Evolutionary conservation across 345 rosid genomes (phyloP).

Genomic region (Isatis tinctoria): DNA sequence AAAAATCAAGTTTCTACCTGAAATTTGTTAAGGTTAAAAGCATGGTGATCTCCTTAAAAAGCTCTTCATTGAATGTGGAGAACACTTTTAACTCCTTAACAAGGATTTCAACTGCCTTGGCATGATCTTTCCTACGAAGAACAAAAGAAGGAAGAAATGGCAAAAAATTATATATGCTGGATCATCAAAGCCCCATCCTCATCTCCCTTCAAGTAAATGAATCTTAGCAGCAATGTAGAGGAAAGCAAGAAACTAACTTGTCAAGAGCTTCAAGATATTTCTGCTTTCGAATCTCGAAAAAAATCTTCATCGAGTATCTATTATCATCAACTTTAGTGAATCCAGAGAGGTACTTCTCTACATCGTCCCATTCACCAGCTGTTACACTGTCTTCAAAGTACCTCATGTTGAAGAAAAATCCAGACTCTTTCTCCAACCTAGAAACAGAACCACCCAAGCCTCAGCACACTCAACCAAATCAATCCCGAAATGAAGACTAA

Average conservation of each 20-base stretch:
- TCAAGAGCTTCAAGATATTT: conserved; percentile 49
- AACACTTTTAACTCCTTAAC: conserved; percentile 42
- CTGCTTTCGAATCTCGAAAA: conserved; percentile 46
- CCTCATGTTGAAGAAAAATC: conserved; percentile 46
- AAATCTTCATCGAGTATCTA: conserved; percentile 44
- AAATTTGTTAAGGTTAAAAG: conserved; percentile 42
- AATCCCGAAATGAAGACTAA: neutral
- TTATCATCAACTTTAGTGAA: conserved; percentile 47
- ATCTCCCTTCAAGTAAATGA: neutral
- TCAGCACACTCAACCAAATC: conserved; percentile 7
- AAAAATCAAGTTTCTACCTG: conserved; percentile 24
- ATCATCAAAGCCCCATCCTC: neutral
- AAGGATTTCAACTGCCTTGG: conserved; percentile 45
- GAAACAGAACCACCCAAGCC: neutral
- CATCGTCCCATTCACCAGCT: conserved; percentile 51
- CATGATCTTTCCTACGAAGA: conserved; percentile 34
- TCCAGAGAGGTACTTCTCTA: conserved; percentile 46
- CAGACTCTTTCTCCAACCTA: conserved; percentile 48
- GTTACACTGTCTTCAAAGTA: conserved; percentile 43
- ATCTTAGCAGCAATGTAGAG: neutral
- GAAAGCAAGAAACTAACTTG: conserved; percentile 27
- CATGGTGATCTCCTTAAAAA: conserved; percentile 44
- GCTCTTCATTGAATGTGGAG: conserved; percentile 42
- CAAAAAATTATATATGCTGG: neutral
- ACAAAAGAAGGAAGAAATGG: neutral